phyloP scores from a whole-genome alignment of 2,329 filamentous ascomycete genomes.

The Ophiosphaerella herpotricha region DNA sequence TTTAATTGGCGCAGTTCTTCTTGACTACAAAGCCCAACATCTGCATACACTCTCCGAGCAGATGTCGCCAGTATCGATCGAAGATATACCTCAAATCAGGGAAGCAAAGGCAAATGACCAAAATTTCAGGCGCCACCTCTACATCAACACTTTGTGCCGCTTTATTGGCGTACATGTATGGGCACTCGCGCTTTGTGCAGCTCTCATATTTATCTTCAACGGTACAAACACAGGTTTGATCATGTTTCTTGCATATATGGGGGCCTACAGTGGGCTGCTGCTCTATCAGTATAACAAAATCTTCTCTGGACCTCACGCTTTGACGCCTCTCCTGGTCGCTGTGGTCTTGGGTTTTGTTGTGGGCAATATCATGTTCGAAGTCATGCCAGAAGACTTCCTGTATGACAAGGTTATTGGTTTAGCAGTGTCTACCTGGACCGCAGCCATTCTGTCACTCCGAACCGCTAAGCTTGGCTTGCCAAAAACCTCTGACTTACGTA shows the following conservation, averaged over 20 bases:
- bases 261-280: conserved; percentile 57
- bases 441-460: conserved; percentile 55
- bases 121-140: conserved; percentile 54
- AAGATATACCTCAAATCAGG: conserved; percentile 50
- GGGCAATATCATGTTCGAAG: conserved; percentile 51
- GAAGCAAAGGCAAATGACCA: conserved; percentile 52
- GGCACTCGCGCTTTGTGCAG: conserved; percentile 56
- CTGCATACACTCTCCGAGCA: conserved; percentile 53
- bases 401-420: conserved; percentile 57
- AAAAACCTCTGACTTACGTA: conserved; percentile 30
- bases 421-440: conserved; percentile 57
- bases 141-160: conserved; percentile 56
- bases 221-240: conserved; percentile 48
- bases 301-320: conserved; percentile 55
- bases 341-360: conserved; percentile 52
- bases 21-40: conserved; percentile 60
- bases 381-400: conserved; percentile 43
- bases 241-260: conserved; percentile 57
- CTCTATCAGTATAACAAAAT: conserved; percentile 58
- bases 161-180: conserved; percentile 59
- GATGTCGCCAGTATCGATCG: conserved; percentile 48
- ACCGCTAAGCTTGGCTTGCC: conserved; percentile 57
- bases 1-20: conserved; percentile 60
- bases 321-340: conserved; percentile 55
- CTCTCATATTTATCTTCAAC: conserved; percentile 60